Conservation (phyloP, 257 asterid species). For the Fraxinus americana region DNA sequence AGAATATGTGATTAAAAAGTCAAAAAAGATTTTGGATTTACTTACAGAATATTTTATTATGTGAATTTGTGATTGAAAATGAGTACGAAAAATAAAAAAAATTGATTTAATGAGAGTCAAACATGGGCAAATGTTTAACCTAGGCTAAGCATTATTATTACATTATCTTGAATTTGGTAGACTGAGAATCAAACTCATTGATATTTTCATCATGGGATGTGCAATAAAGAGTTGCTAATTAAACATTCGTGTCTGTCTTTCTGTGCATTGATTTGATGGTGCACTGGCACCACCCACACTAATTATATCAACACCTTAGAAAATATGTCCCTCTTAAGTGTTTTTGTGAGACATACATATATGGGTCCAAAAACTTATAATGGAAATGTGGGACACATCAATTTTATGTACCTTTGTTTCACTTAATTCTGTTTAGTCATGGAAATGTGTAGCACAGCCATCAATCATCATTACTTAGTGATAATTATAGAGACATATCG, state of each 20-base stretch:
- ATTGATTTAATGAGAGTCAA: no score
- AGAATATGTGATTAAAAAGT: no score
- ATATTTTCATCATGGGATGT: constrained; percentile 26
- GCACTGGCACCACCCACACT: constrained; percentile 16
- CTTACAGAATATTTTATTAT: no score
- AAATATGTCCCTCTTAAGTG: not conserved
- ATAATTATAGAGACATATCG: not conserved
- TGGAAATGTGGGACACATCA: constrained; percentile 28
- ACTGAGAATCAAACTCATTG: constrained; percentile 21
- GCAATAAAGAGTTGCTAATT: constrained; percentile 20
- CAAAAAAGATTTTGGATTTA: no score
- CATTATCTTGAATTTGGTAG: constrained; percentile 4
- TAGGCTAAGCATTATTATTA: constrained; percentile 1
- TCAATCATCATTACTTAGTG: not conserved
- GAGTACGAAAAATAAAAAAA: no score
- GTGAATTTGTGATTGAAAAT: no score
- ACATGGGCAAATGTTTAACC: no score
- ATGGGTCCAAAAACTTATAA: constrained; percentile 17
- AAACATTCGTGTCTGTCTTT: constrained; percentile 23
- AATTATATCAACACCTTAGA: not conserved
- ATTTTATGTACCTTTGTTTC: not conserved
- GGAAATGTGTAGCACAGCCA: not conserved
- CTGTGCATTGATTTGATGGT: constrained; percentile 7
- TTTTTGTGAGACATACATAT: not conserved
- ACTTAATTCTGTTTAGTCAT: not conserved